Evolutionary conservation across 495 filamentous ascomycete species (phyloP).

Genomic region (Podospora appendiculata): DNA sequence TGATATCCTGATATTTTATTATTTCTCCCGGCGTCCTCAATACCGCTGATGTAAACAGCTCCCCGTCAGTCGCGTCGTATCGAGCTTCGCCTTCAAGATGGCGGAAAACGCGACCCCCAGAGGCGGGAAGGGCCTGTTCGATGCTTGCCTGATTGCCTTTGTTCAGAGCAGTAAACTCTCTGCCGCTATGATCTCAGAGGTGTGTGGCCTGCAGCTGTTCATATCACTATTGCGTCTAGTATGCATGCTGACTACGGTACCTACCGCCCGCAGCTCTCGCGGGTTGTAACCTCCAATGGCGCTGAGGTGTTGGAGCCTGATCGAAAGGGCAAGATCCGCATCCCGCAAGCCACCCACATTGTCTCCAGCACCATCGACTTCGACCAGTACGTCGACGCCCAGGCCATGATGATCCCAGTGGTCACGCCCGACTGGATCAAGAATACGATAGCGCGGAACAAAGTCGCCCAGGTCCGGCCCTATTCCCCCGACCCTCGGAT

Average conservation of each 20-base stretch:
- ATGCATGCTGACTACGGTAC: neutral
- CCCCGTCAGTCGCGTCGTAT: neutral
- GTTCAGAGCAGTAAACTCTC: conserved; percentile 37
- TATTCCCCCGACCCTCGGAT: conserved; percentile 86
- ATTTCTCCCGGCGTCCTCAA: too few species aligned
- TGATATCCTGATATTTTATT: too few species aligned
- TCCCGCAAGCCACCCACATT: conserved; percentile 67
- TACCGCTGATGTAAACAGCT: too few species aligned
- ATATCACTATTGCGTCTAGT: neutral
- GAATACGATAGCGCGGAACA: conserved; percentile 55
- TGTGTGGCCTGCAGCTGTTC: conserved; percentile 16
- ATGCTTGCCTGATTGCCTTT: conserved; percentile 35
- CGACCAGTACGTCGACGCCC: conserved; percentile 63
- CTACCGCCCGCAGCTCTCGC: conserved; percentile 24
- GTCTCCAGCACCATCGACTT: conserved; percentile 83
- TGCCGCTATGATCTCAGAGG: conserved; percentile 32
- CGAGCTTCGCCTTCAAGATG: conserved; percentile 20
- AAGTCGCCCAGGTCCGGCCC: conserved; percentile 68
- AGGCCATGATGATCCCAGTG: conserved; percentile 69
- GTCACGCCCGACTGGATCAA: conserved; percentile 78
- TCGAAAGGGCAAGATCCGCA: conserved; percentile 39
- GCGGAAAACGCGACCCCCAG: conserved; percentile 12
- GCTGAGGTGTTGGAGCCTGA: conserved; percentile 41
- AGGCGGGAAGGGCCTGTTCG: conserved; percentile 19
- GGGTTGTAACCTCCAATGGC: conserved; percentile 46